Evolutionary conservation across 1,139 yeast species (phyloP).

Genomic region (Geotrichum carabidarum): DNA sequence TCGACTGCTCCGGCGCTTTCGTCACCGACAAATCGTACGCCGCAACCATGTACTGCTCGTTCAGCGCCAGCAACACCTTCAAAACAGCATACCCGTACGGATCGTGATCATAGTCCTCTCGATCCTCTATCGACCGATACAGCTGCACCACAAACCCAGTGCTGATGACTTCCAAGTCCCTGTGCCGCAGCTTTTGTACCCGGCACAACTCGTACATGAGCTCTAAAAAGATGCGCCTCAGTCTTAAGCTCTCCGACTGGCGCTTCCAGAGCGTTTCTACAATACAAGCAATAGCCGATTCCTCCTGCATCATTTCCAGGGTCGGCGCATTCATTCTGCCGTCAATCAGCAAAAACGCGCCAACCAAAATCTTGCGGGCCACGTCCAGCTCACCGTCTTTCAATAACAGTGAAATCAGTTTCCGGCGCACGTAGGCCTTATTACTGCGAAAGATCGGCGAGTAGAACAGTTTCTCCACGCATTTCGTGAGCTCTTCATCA

Average conservation of each 20-base stretch:
- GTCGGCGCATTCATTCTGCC: constrained; percentile 44
- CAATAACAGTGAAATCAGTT: constrained; percentile 30
- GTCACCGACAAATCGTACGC: constrained; percentile 34
- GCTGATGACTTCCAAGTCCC: constrained; percentile 47
- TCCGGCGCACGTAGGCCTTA: constrained; percentile 34
- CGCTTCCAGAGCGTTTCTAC: constrained; percentile 39
- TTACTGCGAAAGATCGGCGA: constrained; percentile 32
- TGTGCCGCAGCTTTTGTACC: constrained; percentile 42
- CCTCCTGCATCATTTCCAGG: constrained; percentile 46
- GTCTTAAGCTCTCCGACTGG: constrained; percentile 25
- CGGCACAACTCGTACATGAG: constrained; percentile 51
- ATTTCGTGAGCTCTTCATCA: constrained; percentile 34
- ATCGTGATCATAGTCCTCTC: constrained; percentile 52
- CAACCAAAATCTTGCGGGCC: constrained; percentile 39
- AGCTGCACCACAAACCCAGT: constrained; percentile 52
- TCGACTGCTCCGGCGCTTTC: neutral
- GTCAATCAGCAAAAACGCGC: constrained; percentile 48
- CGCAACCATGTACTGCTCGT: constrained; percentile 78
- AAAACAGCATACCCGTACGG: constrained; percentile 66
- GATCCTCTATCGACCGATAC: constrained; percentile 47
- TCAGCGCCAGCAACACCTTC: constrained; percentile 65
- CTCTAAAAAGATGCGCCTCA: constrained; percentile 46
- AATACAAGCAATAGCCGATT: constrained; percentile 46
- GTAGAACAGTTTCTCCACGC: constrained; percentile 32
- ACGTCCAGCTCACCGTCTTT: constrained; percentile 23